Evolutionary conservation across 139 green algal genomes (phyloP).

Genomic region (Picochlorum sp.): DNA sequence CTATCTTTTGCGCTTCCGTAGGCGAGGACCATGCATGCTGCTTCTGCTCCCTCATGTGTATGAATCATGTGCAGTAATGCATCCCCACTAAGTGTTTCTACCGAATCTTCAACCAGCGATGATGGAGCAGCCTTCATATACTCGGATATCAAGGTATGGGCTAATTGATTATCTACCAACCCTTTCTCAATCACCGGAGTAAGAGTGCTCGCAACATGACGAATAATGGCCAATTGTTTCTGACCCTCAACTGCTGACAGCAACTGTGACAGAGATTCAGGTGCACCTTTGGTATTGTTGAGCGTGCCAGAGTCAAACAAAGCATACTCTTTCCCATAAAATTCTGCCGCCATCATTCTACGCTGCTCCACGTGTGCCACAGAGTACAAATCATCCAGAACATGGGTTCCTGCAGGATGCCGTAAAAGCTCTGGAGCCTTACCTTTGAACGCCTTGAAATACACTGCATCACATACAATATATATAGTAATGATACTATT

Average conservation of each 20-base stretch:
- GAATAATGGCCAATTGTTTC: conserved; percentile 51
- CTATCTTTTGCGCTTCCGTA: conserved; percentile 69
- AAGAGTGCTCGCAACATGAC: conserved; percentile 42
- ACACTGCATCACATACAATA: conserved; percentile 30
- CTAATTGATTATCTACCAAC: conserved; percentile 65
- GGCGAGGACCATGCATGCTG: conserved; percentile 54
- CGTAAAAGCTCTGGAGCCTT: conserved; percentile 65
- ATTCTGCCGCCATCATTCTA: conserved; percentile 65
- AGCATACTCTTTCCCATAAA: conserved; percentile 67
- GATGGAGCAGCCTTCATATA: conserved; percentile 59
- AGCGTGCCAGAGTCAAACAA: conserved; percentile 48
- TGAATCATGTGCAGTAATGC: conserved; percentile 81
- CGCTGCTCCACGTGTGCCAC: conserved; percentile 32
- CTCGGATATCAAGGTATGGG: conserved; percentile 76
- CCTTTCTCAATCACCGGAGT: conserved; percentile 80
- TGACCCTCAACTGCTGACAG: conserved; percentile 30
- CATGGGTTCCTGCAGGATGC: conserved; percentile 67
- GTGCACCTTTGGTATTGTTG: conserved; percentile 16
- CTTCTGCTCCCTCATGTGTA: conserved; percentile 68
- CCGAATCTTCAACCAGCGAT: conserved; percentile 53
- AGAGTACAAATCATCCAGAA: conserved; percentile 74
- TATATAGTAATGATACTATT: not conserved
- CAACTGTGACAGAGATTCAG: conserved; percentile 44
- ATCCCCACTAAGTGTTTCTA: conserved; percentile 59
- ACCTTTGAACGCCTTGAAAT: conserved; percentile 58